phyloP scores from a whole-genome alignment of 1,284 basidiomycete species.

The Inonotus obliquus region DNA sequence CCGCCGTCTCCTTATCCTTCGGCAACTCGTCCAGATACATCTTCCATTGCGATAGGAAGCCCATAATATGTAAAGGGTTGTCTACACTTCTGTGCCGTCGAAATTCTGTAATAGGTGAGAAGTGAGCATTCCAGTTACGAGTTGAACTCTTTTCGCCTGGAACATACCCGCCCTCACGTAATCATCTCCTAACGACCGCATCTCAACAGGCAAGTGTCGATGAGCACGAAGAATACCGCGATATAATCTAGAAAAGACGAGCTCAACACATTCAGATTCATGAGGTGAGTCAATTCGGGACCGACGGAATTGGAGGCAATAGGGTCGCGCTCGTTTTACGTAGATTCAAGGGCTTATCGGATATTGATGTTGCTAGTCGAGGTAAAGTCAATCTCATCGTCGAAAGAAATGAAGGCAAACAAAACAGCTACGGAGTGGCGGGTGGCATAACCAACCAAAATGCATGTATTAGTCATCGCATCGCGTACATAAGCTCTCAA shows the following conservation, averaged over 20 bases:
- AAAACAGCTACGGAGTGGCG: too few relatives aligned
- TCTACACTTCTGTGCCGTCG: conserved; percentile 71
- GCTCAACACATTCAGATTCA: neutral
- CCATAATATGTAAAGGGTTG: conserved; percentile 87
- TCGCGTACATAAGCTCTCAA: neutral
- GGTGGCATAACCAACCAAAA: too few relatives aligned
- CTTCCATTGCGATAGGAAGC: conserved; percentile 93
- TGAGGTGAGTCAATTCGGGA: conserved; percentile 19
- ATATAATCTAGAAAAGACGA: conserved; percentile 54
- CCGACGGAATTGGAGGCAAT: conserved; percentile 79
- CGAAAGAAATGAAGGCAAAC: neutral
- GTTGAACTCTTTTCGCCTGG: neutral
- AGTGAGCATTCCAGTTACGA: neutral
- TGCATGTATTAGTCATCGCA: neutral
- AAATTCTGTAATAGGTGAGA: conserved; percentile 56
- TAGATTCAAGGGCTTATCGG: conserved; percentile 58
- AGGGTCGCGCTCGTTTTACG: conserved; percentile 64
- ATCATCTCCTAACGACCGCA: conserved; percentile 82
- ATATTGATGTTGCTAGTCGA: conserved; percentile 61
- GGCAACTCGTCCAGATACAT: conserved; percentile 77
- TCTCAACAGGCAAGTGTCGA: conserved; percentile 67
- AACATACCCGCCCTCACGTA: conserved; percentile 79
- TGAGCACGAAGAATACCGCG: conserved; percentile 79
- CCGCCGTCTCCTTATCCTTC: conserved; percentile 32
- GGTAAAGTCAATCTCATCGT: conserved; percentile 46